Base-by-base conservation (phyloP, 371 early-diverging fungal species). In the Actinomortierella ambigua region DNA sequence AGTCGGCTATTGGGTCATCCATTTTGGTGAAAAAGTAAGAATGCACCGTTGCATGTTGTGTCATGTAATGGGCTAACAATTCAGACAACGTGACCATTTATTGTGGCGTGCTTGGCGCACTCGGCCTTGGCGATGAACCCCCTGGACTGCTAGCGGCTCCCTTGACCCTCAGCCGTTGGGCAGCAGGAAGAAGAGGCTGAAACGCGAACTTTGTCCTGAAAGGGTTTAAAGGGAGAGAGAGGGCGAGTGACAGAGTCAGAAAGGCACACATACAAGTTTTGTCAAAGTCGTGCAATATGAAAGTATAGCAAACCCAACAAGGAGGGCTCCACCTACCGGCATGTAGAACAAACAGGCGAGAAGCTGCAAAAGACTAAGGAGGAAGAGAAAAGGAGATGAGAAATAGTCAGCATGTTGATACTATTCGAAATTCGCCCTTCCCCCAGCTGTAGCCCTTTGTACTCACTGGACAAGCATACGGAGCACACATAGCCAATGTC, bases 401-500 rank as follows among this genome's bases (percentile, higher is more conserved):
- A 26, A 50, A 42, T 7, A 28, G 1, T 41, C 43, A 53, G 23
- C 28, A 42, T 23, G 24, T 17, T 57, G 57, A 57, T n/a, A 28
- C 48, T n/a, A n/a, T n/a, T n/a, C n/a, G n/a, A n/a, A n/a, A n/a
- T n/a, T n/a, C n/a, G n/a, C n/a, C n/a, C n/a, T n/a, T n/a, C n/a
- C n/a, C n/a, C n/a, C n/a, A n/a, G n/a, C n/a, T n/a, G n/a, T n/a
- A n/a, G n/a, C n/a, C n/a, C n/a, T n/a, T 48, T 26, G 28, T 1
- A 77, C 84, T 77, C 84, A 93, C 93, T 94, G n/a, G 98, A 95
- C 29, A 98, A 69, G 68, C 98, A 98, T 4, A 97, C 96, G 0
- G 96, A 95, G 75, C 98, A 98, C 2, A 98, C 97, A 77, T 85
- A 96, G 0, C 95, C 98, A 50, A 95, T 85, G 63, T 95, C 93